A percentile compares a stretch with the other conserved stretches of the same genome.
Evolutionary conservation across 331 rosid species (phyloP).

Genomic region (Quercus tomentella): DNA sequence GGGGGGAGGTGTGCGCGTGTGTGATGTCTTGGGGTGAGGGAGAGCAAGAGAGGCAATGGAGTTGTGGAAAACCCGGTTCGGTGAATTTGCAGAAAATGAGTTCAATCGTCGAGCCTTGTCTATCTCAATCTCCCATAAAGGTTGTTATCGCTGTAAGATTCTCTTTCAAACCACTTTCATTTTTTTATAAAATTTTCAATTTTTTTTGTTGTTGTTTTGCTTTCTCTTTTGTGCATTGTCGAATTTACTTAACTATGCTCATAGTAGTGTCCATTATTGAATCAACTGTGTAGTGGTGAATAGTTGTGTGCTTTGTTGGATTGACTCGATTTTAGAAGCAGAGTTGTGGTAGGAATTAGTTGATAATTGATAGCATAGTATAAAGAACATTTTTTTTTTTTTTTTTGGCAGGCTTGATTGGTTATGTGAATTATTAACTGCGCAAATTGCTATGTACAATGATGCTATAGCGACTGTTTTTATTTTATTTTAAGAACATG

Average conservation of each 20-base stretch:
- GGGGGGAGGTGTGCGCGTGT: background rate
- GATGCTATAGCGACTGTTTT: background rate
- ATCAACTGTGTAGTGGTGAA: too few relatives aligned
- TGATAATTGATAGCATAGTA: background rate
- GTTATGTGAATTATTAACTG: background rate
- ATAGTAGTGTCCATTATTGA: too few relatives aligned
- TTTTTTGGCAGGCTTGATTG: background rate
- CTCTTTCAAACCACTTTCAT: slow-evolving; percentile 2
- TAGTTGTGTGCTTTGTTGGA: too few relatives aligned
- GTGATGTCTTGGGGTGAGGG: slow-evolving; percentile 58
- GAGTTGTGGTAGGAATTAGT: background rate
- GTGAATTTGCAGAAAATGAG: slow-evolving; percentile 62
- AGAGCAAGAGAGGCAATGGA: slow-evolving; percentile 59
- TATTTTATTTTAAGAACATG: too few relatives aligned
- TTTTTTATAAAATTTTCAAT: background rate
- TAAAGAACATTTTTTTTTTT: background rate
- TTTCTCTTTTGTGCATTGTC: too few relatives aligned
- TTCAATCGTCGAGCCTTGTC: slow-evolving; percentile 78
- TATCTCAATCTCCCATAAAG: slow-evolving; percentile 69
- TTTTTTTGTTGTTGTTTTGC: too few relatives aligned
- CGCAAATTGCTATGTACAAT: background rate
- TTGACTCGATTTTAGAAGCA: background rate
- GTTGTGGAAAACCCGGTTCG: slow-evolving; percentile 61
- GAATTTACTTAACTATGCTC: too few relatives aligned
- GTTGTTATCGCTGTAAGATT: slow-evolving; percentile 67